Conservation (phyloP, 1,284 basidiomycete species). For the Trichosporon sp. region DNA sequence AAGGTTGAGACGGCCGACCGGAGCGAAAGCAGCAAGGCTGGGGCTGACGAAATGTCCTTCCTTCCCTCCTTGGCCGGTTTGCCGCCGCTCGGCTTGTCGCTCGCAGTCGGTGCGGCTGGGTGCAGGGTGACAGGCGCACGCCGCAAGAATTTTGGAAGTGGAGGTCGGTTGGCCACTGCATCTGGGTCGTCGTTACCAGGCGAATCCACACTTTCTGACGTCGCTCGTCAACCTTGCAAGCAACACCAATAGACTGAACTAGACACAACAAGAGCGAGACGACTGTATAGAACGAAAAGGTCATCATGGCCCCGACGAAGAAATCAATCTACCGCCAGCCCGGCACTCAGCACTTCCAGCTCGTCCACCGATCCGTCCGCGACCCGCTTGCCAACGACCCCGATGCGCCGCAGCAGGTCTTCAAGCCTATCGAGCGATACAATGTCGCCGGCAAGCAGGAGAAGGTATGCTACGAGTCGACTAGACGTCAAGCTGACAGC, state of each 20-base stretch:
- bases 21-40: not conserved
- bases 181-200: not conserved
- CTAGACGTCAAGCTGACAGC: constrained; percentile 30
- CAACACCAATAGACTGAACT: not conserved
- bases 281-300: not conserved
- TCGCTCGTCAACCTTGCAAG: not conserved
- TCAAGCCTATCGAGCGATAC: constrained; percentile 70
- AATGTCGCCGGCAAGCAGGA: constrained; percentile 57
- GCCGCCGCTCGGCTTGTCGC: constrained; percentile 3
- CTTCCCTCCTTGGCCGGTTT: not conserved
- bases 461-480: not conserved
- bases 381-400: constrained; percentile 87
- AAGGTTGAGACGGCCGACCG: not conserved
- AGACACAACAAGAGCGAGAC: not conserved
- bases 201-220: not conserved
- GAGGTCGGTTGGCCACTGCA: constrained; percentile 5
- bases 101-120: not conserved
- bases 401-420: constrained; percentile 79
- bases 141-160: constrained; percentile 11
- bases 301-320: constrained; percentile 52
- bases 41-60: not conserved
- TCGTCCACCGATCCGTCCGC: constrained; percentile 92
- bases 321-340: constrained; percentile 81
- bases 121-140: not conserved
- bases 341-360: constrained; percentile 86